Evolutionary conservation across 352 stramenopile genomes (phyloP).

Genomic region (Pythium insidiosum): DNA sequence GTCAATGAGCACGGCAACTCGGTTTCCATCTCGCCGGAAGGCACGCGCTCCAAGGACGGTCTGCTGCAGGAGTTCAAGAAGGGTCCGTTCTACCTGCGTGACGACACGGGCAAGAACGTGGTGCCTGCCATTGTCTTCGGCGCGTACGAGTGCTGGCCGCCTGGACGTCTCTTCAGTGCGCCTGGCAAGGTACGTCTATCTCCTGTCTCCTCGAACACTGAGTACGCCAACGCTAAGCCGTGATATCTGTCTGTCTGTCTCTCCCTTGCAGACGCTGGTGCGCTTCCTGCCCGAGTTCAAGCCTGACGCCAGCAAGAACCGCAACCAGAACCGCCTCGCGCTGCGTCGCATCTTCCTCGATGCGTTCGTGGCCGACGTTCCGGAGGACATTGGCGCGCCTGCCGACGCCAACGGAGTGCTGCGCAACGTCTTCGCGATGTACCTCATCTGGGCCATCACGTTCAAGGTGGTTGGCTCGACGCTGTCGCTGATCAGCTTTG

Average conservation of each 20-base stretch:
- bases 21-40: slow-evolving; percentile 77
- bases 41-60: slow-evolving; percentile 75
- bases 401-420: slow-evolving; percentile 46
- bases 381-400: slow-evolving; percentile 45
- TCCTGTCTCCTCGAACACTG: too few relatives aligned
- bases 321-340: slow-evolving; percentile 74
- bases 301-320: slow-evolving; percentile 53
- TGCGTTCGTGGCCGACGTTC: slow-evolving; percentile 63
- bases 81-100: slow-evolving; percentile 75
- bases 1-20: slow-evolving; percentile 68
- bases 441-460: slow-evolving; percentile 63
- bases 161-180: slow-evolving; percentile 60
- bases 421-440: slow-evolving; percentile 53
- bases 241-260: slow-evolving; percentile 1
- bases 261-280: slow-evolving; percentile 53
- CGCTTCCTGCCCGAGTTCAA: slow-evolving; percentile 72
- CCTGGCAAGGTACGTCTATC: slow-evolving; percentile 48
- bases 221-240: not conserved
- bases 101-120: slow-evolving; percentile 80
- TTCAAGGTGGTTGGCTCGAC: slow-evolving; percentile 52
- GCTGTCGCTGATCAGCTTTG: slow-evolving; percentile 22
- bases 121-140: slow-evolving; percentile 70
- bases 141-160: slow-evolving; percentile 77
- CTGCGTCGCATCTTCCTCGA: slow-evolving; percentile 75
- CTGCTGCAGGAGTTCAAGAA: slow-evolving; percentile 86